Evolutionary conservation across 2,329 filamentous ascomycete species (phyloP), one percentile per base, ranked within the genome.

Genomic region (Calycina herbarum): DNA sequence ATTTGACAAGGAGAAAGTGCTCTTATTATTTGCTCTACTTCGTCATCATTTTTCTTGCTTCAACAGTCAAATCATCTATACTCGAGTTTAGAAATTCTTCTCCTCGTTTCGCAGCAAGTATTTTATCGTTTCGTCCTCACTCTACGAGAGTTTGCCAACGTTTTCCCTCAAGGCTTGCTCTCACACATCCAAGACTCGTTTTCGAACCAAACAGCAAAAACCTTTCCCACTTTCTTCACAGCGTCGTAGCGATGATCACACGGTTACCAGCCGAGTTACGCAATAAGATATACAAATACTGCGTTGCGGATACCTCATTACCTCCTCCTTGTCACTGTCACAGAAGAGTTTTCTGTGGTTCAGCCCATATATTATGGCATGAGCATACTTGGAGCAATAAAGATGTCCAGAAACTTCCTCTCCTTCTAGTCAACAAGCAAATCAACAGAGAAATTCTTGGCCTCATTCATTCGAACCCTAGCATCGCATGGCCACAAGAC

Each of bases 371-470:
- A 24, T 11, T 51, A 51, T 24, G 20, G 20, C 45, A 51, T 15
- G 20, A 20, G 10, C 45, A 51, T 11, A 24, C n/a, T 54, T 33
- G 59, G 42, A 38, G 11, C 59, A n/a, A 10, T 15, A 51, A 51
- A 24, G 45, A 51, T 4, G 20, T 61, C 15, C 42, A 51, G 10
- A 10, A 51, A 2, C 24, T 61, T 11, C 42, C 59, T 48, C 15
- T 61, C 13, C 45, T 61, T 24, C 51, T 61, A n/a, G 42, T n/a
- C 3, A 61, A 54, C 42, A 54, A 35, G 45, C 59, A 61, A 61
- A 51, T 51, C 29, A 29, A 61, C 27, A 13, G 11, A 27, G 59
- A 61, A 33, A n/a, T 24, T 13, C n/a, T 35, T 27, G 51, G 42
- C 31, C 59, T 61, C 59, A 48, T 54, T 17, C 31, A 51, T 35